Conservation (phyloP, 768 basidiomycete genomes). For the Termitomyces sp. region DNA sequence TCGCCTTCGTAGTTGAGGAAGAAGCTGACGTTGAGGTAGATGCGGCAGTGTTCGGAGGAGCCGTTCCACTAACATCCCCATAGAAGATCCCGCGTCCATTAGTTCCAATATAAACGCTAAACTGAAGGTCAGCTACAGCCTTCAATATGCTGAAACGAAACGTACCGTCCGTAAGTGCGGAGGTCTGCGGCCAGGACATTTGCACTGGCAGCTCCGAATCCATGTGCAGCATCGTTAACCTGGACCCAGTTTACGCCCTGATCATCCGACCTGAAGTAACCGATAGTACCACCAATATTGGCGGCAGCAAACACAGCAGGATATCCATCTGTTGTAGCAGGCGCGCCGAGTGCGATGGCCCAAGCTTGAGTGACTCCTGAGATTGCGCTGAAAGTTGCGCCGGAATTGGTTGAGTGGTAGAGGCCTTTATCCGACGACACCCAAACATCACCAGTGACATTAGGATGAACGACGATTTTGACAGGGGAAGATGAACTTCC, state of each 20-base stretch:
- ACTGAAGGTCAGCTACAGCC: neutral
- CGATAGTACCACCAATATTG: slow-evolving; percentile 47
- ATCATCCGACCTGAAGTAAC: slow-evolving; percentile 59
- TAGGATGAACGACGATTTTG: slow-evolving; percentile 55
- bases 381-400: slow-evolving; percentile 47
- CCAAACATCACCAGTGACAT: slow-evolving; percentile 60
- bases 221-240: slow-evolving; percentile 57
- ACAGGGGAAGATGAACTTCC: slow-evolving; percentile 47
- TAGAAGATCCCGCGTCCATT: slow-evolving; percentile 61
- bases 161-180: slow-evolving; percentile 52
- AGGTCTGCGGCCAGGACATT: slow-evolving; percentile 53
- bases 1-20: slow-evolving; percentile 16
- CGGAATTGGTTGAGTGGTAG: slow-evolving; percentile 56
- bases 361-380: slow-evolving; percentile 50
- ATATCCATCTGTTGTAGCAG: slow-evolving; percentile 44
- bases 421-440: slow-evolving; percentile 57
- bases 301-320: slow-evolving; percentile 58
- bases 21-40: slow-evolving; percentile 21
- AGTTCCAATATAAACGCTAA: slow-evolving; percentile 60
- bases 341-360: slow-evolving; percentile 58
- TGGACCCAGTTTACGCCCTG: slow-evolving; percentile 54
- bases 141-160: neutral
- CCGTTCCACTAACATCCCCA: slow-evolving; percentile 37
- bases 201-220: slow-evolving; percentile 50
- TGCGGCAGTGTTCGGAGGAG: slow-evolving; percentile 28